phyloP scores from a whole-genome alignment of 2,329 filamentous ascomycete genomes.

The Anthostomella pinea region DNA sequence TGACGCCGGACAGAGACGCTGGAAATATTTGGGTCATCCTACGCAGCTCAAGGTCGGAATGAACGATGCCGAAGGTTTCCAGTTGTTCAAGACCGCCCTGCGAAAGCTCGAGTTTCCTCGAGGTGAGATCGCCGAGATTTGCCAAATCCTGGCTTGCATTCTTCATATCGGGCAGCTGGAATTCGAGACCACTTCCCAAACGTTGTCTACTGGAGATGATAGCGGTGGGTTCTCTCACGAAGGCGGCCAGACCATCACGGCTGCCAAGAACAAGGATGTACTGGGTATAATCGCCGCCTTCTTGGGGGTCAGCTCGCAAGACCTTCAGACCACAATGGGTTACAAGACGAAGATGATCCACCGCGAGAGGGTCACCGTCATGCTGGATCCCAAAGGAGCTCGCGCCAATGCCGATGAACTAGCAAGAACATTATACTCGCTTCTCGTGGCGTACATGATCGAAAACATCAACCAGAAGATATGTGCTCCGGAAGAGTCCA shows the following conservation, averaged over 20 bases:
- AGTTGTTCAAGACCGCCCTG: slow-evolving; percentile 94
- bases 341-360: slow-evolving; percentile 98
- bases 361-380: slow-evolving; percentile 95
- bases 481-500: slow-evolving; percentile 81
- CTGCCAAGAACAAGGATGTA: slow-evolving; percentile 91
- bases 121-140: slow-evolving; percentile 93
- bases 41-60: slow-evolving; percentile 96
- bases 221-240: slow-evolving; percentile 96
- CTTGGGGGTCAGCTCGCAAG: slow-evolving; percentile 75
- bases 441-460: slow-evolving; percentile 90
- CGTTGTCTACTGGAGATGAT: slow-evolving; percentile 77
- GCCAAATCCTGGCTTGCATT: slow-evolving; percentile 88
- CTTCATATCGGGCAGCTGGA: slow-evolving; percentile 98
- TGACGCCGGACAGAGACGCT: slow-evolving; percentile 66
- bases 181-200: slow-evolving; percentile 79
- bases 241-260: slow-evolving; percentile 79
- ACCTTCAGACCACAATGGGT: slow-evolving; percentile 83
- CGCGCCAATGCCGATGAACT: slow-evolving; percentile 91
- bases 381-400: slow-evolving; percentile 90
- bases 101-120: slow-evolving; percentile 92
- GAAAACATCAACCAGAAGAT: slow-evolving; percentile 88
- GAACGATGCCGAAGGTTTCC: slow-evolving; percentile 92
- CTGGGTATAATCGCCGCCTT: slow-evolving; percentile 88
- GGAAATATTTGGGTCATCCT: slow-evolving; percentile 94
- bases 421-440: slow-evolving; percentile 86